A percentile compares a stretch with the other conserved stretches of the same genome.
Conservation (phyloP, 192 early-diverging fungal genomes). For the Entomortierella lignicola region DNA sequence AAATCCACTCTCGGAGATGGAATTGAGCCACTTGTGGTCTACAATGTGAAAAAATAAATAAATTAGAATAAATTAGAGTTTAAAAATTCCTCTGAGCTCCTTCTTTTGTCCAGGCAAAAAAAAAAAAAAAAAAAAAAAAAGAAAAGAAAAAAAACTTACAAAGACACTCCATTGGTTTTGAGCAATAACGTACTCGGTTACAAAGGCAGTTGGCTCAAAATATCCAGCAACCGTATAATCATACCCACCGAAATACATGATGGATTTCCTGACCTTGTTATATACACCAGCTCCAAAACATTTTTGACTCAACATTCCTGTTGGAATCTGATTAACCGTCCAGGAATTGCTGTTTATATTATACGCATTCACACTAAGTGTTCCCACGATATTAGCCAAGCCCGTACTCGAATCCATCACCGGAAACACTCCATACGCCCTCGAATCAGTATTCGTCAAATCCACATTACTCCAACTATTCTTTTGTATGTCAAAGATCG, state of each 20-base stretch:
- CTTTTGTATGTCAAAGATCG: no score
- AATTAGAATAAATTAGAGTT: no score
- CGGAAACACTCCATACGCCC: background rate
- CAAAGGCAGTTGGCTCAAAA: background rate
- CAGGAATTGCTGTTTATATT: background rate
- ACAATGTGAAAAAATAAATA: no score
- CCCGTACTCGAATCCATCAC: background rate
- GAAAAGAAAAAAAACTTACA: background rate
- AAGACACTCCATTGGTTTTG: background rate
- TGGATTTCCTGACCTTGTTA: constrained; percentile 4
- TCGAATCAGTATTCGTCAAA: no score
- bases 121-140: no score
- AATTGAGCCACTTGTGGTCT: no score
- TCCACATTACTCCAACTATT: no score
- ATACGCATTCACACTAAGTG: background rate
- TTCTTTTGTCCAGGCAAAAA: no score
- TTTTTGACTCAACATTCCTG: background rate
- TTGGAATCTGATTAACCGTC: background rate
- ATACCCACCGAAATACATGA: constrained; percentile 26
- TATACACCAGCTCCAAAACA: background rate
- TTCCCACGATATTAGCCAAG: background rate
- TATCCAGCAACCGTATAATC: background rate
- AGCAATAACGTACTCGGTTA: background rate
- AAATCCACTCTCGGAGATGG: constrained; percentile 7
- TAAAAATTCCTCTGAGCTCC: no score